Evolutionary conservation across 148 eudicot genomes (phyloP).

Genomic region (Camellia sinensis): DNA sequence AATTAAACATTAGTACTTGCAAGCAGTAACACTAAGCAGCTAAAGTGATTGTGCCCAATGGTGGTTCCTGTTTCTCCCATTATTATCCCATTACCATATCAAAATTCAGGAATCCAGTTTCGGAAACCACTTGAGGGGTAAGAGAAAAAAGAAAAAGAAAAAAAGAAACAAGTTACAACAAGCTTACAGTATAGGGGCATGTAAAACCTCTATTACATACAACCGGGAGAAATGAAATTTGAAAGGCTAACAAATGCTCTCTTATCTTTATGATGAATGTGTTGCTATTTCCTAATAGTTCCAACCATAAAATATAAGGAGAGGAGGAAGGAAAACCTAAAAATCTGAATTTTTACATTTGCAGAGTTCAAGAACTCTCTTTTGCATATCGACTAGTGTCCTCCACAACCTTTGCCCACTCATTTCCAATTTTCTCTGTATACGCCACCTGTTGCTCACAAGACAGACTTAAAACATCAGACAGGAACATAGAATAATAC

Average conservation of each 20-base stretch:
- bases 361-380: slow-evolving; percentile 34
- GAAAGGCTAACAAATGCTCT: slow-evolving; percentile 14
- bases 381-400: slow-evolving; percentile 60
- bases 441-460: slow-evolving; percentile 53
- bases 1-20: too few species aligned
- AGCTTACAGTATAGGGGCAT: neutral
- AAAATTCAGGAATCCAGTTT: slow-evolving; percentile 2
- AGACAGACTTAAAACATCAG: neutral
- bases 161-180: slow-evolving; percentile 10
- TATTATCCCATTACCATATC: neutral
- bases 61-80: neutral
- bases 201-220: neutral
- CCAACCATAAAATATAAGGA: slow-evolving; percentile 6
- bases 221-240: neutral
- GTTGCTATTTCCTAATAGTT: slow-evolving; percentile 15
- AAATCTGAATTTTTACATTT: slow-evolving; percentile 16
- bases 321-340: neutral
- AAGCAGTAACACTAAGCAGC: neutral
- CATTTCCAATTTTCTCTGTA: slow-evolving; percentile 67
- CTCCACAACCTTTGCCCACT: slow-evolving; percentile 79
- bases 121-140: neutral
- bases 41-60: neutral
- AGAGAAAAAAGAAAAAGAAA: neutral
- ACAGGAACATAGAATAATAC: neutral
- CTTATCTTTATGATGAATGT: slow-evolving; percentile 17